phyloP scores from a whole-genome alignment of 2,329 filamentous ascomycete genomes.

The Aspergillus cejpii region DNA sequence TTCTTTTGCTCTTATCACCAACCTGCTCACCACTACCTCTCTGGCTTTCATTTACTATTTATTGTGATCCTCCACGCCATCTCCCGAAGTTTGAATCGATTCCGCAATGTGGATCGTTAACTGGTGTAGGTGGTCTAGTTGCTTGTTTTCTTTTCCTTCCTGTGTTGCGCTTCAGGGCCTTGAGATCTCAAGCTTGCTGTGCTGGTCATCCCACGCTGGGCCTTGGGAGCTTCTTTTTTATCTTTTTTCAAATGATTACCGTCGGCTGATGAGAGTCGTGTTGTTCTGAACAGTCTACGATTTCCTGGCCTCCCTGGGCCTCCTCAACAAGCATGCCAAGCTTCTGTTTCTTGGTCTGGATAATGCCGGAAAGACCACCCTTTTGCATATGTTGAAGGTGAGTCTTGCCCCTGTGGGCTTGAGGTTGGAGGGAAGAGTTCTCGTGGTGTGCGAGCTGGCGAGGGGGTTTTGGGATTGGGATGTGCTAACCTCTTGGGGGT shows the following conservation, averaged over 20 bases:
- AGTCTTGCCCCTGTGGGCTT: too few species aligned
- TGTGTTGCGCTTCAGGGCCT: slow-evolving; percentile 3
- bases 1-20: slow-evolving; percentile 24
- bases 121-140: slow-evolving; percentile 64
- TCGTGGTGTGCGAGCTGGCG: too few species aligned
- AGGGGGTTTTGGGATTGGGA: too few species aligned
- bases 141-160: slow-evolving; percentile 2
- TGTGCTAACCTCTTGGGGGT: neutral
- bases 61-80: slow-evolving; percentile 3
- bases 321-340: slow-evolving; percentile 95
- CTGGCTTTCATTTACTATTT: slow-evolving; percentile 5
- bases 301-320: slow-evolving; percentile 75
- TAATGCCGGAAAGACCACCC: slow-evolving; percentile 89
- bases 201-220: too few species aligned
- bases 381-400: slow-evolving; percentile 94
- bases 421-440: too few species aligned
- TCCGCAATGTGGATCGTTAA: slow-evolving; percentile 80
- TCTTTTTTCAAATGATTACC: too few species aligned
- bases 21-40: slow-evolving; percentile 12
- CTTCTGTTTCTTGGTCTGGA: slow-evolving; percentile 88
- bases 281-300: slow-evolving; percentile 94
- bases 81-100: slow-evolving; percentile 8
- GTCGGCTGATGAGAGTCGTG: too few species aligned
- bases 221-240: too few species aligned
- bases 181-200: neutral